Evolutionary conservation across 2,329 filamentous ascomycete species (phyloP).

Genomic region (Penicillium brevicompactum): DNA sequence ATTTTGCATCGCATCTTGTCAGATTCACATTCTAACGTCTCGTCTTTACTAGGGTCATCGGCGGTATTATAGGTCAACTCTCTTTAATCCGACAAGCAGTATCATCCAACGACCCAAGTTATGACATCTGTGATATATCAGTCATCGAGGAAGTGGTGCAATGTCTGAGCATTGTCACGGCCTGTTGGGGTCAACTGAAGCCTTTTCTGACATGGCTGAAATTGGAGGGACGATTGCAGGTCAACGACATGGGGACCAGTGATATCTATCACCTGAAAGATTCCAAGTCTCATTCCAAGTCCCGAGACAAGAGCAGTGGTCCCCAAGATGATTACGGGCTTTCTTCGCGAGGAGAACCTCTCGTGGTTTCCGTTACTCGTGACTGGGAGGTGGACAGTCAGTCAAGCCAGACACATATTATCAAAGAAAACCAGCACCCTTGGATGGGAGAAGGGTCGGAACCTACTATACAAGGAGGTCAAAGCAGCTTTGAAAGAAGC

Average conservation of each 20-base stretch:
- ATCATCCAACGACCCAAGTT: conserved; percentile 18
- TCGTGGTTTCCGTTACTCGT: conserved; percentile 12
- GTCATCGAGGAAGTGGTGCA: conserved; percentile 22
- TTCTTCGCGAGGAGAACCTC: neutral
- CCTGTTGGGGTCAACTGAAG: conserved; percentile 24
- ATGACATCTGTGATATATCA: conserved; percentile 20
- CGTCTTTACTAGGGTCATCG: conserved; percentile 12
- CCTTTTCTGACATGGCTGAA: conserved; percentile 25
- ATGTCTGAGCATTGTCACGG: conserved; percentile 28
- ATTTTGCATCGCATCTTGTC: neutral
- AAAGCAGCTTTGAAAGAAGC: neutral
- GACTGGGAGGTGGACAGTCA: conserved; percentile 17
- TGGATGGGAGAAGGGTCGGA: neutral
- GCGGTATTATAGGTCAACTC: conserved; percentile 16
- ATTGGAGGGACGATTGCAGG: conserved; percentile 4
- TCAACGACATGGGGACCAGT: conserved; percentile 10
- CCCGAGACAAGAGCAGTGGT: neutral
- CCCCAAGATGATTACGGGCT: neutral
- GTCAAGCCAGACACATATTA: conserved; percentile 13
- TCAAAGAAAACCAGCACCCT: neutral
- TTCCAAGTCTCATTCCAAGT: conserved; percentile 6
- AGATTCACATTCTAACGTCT: neutral
- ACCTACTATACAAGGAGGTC: neutral
- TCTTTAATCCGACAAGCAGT: conserved; percentile 11
- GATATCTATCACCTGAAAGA: conserved; percentile 3